A percentile compares a stretch with the other conserved stretches of the same genome.
Conservation (phyloP, 768 basidiomycete genomes). For the Baorangia bicolor region DNA sequence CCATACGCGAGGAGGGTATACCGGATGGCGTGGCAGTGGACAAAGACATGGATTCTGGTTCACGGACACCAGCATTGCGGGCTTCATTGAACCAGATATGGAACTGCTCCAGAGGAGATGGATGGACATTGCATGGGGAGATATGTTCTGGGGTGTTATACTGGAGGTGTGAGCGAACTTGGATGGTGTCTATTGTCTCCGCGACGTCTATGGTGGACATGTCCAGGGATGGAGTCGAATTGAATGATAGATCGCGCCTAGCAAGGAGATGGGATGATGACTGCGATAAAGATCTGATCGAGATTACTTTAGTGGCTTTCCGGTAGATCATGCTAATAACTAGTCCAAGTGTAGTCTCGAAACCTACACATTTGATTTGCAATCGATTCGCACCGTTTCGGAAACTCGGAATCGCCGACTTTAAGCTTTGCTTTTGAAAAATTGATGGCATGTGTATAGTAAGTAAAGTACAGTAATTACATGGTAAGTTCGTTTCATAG, state of each 20-base stretch:
- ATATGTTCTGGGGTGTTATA: slow-evolving; percentile 69
- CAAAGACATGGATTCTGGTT: slow-evolving; percentile 90
- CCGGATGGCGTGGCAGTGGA: slow-evolving; percentile 70
- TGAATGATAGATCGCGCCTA: neutral
- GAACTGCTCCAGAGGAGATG: slow-evolving; percentile 83
- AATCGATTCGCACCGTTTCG: neutral
- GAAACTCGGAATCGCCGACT: no score
- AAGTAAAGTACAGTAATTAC: no score
- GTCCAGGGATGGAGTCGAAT: neutral
- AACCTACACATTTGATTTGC: neutral
- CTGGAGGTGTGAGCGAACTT: slow-evolving; percentile 73
- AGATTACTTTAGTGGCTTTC: neutral
- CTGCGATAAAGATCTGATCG: slow-evolving; percentile 14
- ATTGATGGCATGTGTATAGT: no score
- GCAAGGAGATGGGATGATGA: neutral
- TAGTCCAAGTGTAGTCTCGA: no score
- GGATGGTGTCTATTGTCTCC: slow-evolving; percentile 52
- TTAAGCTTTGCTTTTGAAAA: no score
- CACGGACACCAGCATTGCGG: slow-evolving; percentile 55
- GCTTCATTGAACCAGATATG: slow-evolving; percentile 80
- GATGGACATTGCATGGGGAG: slow-evolving; percentile 56
- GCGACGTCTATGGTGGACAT: slow-evolving; percentile 36
- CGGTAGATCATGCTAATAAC: slow-evolving; percentile 7
- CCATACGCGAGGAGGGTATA: slow-evolving; percentile 84
- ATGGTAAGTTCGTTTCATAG: no score